These are phyloP conservation scores for Ophiocordyceps camponoti-floridani DNA, from an alignment of 2,329 filamentous ascomycete species.

Conservation along the genomic window DNA sequence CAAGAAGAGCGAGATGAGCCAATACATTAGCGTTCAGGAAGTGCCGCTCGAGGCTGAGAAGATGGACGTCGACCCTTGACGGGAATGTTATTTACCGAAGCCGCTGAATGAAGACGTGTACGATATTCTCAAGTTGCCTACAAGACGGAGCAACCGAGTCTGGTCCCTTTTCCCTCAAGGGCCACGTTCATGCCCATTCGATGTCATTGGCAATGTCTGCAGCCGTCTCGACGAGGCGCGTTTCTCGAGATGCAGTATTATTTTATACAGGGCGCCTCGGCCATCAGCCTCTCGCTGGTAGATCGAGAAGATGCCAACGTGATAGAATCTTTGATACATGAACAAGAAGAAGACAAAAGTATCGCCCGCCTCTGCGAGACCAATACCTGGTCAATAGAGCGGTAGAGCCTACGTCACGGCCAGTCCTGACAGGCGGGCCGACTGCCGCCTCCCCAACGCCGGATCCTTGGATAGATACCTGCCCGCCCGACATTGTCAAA, in stretches of 20 bases:
- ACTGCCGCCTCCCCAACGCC: neutral
- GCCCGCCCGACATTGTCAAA: neutral
- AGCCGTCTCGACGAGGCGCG: too few relatives aligned
- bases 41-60: slow-evolving; percentile 50
- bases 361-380: neutral
- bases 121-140: neutral
- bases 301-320: too few relatives aligned
- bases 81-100: neutral
- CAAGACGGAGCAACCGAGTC: neutral
- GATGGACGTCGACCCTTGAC: slow-evolving; percentile 49
- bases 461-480: neutral
- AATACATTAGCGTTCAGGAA: slow-evolving; percentile 86
- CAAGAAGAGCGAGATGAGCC: slow-evolving; percentile 80
- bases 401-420: too few relatives aligned
- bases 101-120: neutral
- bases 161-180: neutral
- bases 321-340: neutral
- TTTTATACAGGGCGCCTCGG: too few relatives aligned
- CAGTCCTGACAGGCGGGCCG: neutral
- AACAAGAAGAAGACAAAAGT: neutral
- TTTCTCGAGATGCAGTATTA: too few relatives aligned
- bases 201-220: too few relatives aligned
- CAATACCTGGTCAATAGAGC: too few relatives aligned
- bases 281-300: too few relatives aligned
- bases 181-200: too few relatives aligned